Evolutionary conservation across 129 eudicot species (phyloP).

Genomic region (Lactuca saligna): DNA sequence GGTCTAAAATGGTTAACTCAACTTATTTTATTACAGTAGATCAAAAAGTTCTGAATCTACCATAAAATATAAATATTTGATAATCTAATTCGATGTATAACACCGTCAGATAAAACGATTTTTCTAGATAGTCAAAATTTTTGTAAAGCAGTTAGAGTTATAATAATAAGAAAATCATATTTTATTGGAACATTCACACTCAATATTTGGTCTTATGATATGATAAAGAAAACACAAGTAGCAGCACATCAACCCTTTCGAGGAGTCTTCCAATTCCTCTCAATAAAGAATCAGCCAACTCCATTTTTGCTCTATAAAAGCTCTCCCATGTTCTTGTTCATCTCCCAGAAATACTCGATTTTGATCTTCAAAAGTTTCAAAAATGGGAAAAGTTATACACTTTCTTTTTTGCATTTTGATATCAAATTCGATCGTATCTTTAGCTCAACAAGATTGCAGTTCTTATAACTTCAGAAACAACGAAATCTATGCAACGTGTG

Average conservation of each 20-base stretch:
- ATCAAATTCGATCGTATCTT: background rate
- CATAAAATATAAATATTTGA: too few species aligned
- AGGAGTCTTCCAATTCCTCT: background rate
- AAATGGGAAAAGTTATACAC: conserved; percentile 1
- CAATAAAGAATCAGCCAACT: background rate
- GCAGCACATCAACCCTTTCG: background rate
- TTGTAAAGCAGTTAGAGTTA: too few species aligned
- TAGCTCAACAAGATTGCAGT: conserved; percentile 48
- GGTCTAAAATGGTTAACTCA: too few species aligned
- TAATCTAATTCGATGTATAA: too few species aligned
- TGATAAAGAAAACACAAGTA: background rate
- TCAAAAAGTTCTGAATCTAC: too few species aligned
- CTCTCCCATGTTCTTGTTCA: background rate
- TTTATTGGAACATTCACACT: background rate
- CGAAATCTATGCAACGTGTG: conserved; percentile 41
- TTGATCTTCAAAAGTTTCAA: background rate
- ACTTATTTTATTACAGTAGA: too few species aligned
- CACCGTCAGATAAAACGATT: too few species aligned
- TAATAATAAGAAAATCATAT: too few species aligned
- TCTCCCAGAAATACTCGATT: background rate
- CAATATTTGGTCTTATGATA: background rate
- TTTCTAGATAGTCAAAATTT: too few species aligned
- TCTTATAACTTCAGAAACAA: conserved; percentile 29
- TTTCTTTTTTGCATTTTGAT: conserved; percentile 16
- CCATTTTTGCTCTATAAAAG: background rate